These are phyloP conservation scores for Phytophthora colocasiae DNA, from an alignment of 352 stramenopile species.

Conservation along the genomic window DNA sequence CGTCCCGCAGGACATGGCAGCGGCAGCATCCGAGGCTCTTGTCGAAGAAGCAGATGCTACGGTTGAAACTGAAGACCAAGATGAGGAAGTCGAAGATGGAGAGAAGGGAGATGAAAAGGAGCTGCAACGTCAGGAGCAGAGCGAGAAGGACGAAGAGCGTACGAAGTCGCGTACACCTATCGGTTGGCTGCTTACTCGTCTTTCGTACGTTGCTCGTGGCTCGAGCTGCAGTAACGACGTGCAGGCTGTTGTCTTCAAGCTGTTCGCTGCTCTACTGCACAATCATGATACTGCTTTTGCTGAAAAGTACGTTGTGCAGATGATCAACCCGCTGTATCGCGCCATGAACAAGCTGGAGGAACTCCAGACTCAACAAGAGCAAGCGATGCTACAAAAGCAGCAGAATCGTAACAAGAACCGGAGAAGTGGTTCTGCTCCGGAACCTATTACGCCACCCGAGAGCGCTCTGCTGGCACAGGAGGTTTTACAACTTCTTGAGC, in stretches of 20 bases:
- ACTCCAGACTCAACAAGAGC: constrained; percentile 47
- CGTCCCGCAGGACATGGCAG: constrained; percentile 72
- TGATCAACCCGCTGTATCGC: constrained; percentile 88
- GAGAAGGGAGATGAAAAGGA: constrained; percentile 36
- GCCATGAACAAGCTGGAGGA: constrained; percentile 62
- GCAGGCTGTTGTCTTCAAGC: constrained; percentile 83
- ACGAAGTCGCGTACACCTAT: constrained; percentile 69
- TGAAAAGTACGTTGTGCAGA: constrained; percentile 71
- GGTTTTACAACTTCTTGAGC: constrained; percentile 87
- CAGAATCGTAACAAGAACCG: constrained; percentile 41
- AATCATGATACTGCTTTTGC: constrained; percentile 58
- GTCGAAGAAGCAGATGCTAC: constrained; percentile 26
- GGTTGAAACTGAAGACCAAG: constrained; percentile 18
- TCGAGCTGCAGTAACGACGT: constrained; percentile 55
- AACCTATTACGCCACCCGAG: constrained; percentile 44
- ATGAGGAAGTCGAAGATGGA: constrained; percentile 14
- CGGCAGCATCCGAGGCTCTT: constrained; percentile 26
- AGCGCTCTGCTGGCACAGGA: constrained; percentile 79
- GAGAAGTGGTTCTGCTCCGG: constrained; percentile 22
- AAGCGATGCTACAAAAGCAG: constrained; percentile 31
- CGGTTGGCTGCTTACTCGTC: constrained; percentile 83
- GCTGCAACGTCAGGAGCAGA: constrained; percentile 37
- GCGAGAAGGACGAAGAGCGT: constrained; percentile 54
- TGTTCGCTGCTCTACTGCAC: constrained; percentile 85
- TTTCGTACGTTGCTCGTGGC: constrained; percentile 81